Evolutionary conservation across 2,329 filamentous ascomycete species (phyloP).

Genomic region (Microsporum ferrugineum): DNA sequence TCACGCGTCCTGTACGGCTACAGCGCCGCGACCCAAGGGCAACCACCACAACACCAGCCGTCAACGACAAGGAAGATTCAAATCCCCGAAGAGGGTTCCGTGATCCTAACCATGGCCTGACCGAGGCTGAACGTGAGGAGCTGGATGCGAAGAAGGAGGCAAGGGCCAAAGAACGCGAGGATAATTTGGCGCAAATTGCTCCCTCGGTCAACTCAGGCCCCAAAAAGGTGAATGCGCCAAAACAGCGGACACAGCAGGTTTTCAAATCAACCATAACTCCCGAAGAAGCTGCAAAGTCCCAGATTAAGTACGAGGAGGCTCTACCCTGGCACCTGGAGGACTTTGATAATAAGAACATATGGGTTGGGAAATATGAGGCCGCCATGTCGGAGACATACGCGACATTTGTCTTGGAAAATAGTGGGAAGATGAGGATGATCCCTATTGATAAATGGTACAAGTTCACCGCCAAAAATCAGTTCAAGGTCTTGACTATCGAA

Average conservation of each 20-base stretch:
- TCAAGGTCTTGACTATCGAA: conserved; percentile 66
- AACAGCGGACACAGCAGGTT: conserved; percentile 78
- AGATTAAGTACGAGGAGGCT: conserved; percentile 79
- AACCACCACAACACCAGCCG: conserved; percentile 38
- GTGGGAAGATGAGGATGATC: conserved; percentile 65
- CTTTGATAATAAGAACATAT: conserved; percentile 87
- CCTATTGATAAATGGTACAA: conserved; percentile 96
- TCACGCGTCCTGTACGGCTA: conserved; percentile 75
- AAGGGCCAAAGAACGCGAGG: conserved; percentile 71
- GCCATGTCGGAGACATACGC: conserved; percentile 72
- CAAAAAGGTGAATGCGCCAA: conserved; percentile 53
- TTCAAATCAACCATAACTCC: conserved; percentile 66
- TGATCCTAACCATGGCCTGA: conserved; percentile 40
- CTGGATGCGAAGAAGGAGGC: conserved; percentile 55
- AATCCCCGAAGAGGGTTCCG: conserved; percentile 44
- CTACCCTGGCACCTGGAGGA: conserved; percentile 95
- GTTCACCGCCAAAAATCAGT: conserved; percentile 43
- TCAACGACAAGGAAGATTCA: conserved; percentile 25
- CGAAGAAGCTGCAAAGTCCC: conserved; percentile 56
- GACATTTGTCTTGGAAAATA: conserved; percentile 63
- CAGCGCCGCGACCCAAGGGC: conserved; percentile 78
- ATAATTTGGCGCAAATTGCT: conserved; percentile 85
- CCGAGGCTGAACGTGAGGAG: conserved; percentile 54
- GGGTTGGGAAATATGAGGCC: conserved; percentile 83
- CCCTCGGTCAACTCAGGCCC: conserved; percentile 60